Evolutionary conservation across 768 basidiomycete genomes (phyloP), one percentile per base, ranked within the genome.

Genomic region (Hypholoma fasciculare): DNA sequence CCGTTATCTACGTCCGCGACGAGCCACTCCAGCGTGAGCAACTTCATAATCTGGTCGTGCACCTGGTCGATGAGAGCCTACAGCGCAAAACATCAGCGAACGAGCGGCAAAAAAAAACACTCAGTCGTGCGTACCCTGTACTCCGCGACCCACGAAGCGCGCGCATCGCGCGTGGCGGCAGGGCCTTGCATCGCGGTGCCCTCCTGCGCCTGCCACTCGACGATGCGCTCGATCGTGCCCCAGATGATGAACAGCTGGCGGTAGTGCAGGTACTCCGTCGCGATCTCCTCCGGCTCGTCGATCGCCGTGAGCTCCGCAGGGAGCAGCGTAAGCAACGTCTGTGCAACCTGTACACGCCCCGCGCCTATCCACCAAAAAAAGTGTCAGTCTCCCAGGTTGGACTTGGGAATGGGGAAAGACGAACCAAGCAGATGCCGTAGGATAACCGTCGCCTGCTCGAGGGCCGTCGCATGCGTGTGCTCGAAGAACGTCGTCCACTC

Each of bases 401-500:
- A 11, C 19, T 14, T 23, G 26, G 1, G 26, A 12, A 48, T 48
- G 13, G n/a, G n/a, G 2, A 49, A 27, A 27, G 20, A 61, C 85
- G 30, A 67, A 95, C 96, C 87, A 20, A 98, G 82, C 78, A 97
- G 92, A 69, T 94, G 94, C 14, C 96, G 86, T 56, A 94, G 69
- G 58, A 97, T 90, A 40, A 90, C 88, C 57, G 96, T 96, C 1
- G 92, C 87, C 65, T 95, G 92, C 66, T 90, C 85, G 8, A 98
- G 74, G 0, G 95, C 96, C 6, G 87, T 87, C 11, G 79, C 74
- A 61, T 88, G 86, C 1, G 96, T 98, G 5, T 80, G 74, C 34
- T 85, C 82, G 63, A 81, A 77, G 69, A 91, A 90, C 0, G 85
- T 89, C 52, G 96, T 90, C 96, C 96, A 99, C 66, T 98, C 96